Conservation (phyloP, 495 filamentous ascomycete species). For the Penicillium odoratum region DNA sequence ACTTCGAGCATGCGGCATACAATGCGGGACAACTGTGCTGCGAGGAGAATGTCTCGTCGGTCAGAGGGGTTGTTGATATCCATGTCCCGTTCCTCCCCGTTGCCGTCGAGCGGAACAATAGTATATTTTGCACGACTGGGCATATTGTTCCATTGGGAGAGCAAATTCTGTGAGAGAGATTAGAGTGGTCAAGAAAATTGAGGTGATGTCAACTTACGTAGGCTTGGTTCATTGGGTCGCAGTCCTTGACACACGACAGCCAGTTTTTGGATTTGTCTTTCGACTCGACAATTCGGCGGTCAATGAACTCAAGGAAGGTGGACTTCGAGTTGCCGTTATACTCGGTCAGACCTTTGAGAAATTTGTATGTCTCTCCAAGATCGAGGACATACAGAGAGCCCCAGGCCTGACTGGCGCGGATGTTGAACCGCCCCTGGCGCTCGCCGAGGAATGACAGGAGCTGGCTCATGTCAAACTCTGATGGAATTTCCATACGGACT, state of each 20-base stretch:
- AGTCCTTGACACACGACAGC: slow-evolving; percentile 48
- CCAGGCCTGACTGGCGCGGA: slow-evolving; percentile 47
- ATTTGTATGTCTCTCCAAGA: slow-evolving; percentile 45
- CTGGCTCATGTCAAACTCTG: slow-evolving; percentile 43
- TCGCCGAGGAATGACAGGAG: slow-evolving; percentile 44
- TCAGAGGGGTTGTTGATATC: slow-evolving; percentile 43
- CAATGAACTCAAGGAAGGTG: slow-evolving; percentile 49
- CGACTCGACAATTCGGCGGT: slow-evolving; percentile 48
- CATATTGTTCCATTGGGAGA: slow-evolving; percentile 54
- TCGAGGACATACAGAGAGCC: slow-evolving; percentile 48
- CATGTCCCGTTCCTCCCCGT: slow-evolving; percentile 39
- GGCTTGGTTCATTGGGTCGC: slow-evolving; percentile 45
- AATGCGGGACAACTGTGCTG: slow-evolving; percentile 50
- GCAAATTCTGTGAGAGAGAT: slow-evolving; percentile 32
- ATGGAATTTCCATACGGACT: slow-evolving; percentile 44
- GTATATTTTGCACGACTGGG: slow-evolving; percentile 50
- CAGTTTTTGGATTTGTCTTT: slow-evolving; percentile 52
- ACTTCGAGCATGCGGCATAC: slow-evolving; percentile 53
- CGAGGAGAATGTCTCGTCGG: slow-evolving; percentile 45
- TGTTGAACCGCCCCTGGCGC: slow-evolving; percentile 49
- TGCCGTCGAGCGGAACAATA: slow-evolving; percentile 37
- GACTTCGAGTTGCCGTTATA: slow-evolving; percentile 49
- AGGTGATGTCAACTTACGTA: slow-evolving; percentile 35
- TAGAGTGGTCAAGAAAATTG: not conserved
- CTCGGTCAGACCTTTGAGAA: slow-evolving; percentile 44